Evolutionary conservation across 805 yeast genomes (phyloP).

Genomic region (Wickerhamia fluorescens): DNA sequence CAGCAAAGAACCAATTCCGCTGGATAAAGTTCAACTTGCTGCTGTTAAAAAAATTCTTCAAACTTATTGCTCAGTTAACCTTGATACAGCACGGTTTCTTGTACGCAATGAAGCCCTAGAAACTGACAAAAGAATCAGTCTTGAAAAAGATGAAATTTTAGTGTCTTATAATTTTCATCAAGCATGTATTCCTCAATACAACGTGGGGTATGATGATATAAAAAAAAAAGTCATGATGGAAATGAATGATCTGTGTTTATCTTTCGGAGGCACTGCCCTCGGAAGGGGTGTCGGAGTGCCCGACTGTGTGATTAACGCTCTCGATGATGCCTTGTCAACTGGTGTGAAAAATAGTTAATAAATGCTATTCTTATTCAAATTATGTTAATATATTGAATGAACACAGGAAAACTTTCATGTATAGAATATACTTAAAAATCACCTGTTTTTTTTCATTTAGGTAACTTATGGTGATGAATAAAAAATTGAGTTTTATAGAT

Average conservation of each 20-base stretch:
- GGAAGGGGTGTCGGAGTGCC: slow-evolving; percentile 86
- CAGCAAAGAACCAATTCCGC: slow-evolving; percentile 24
- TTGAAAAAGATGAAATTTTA: slow-evolving; percentile 20
- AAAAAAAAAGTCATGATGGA: slow-evolving; percentile 30
- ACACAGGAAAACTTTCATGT: too few species aligned
- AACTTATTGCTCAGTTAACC: slow-evolving; percentile 17
- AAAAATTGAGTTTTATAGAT: too few species aligned
- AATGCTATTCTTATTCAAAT: too few species aligned
- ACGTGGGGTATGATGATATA: slow-evolving; percentile 56
- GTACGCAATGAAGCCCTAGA: slow-evolving; percentile 18
- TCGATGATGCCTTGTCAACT: slow-evolving; percentile 59
- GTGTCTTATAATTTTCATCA: slow-evolving; percentile 26
- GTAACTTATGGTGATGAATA: too few species aligned
- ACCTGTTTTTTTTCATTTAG: too few species aligned
- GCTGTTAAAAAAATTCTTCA: slow-evolving; percentile 20
- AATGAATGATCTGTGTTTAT: slow-evolving; percentile 20
- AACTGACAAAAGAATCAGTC: slow-evolving; percentile 5
- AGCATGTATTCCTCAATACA: slow-evolving; percentile 73
- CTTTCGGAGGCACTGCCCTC: slow-evolving; percentile 71
- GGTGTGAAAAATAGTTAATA: too few species aligned
- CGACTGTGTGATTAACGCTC: slow-evolving; percentile 65
- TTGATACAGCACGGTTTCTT: slow-evolving; percentile 15
- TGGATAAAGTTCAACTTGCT: slow-evolving; percentile 16
- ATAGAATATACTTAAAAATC: too few species aligned
- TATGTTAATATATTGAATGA: too few species aligned